Base-by-base conservation (phyloP, 768 basidiomycete genomes). In the Russula emetica region DNA sequence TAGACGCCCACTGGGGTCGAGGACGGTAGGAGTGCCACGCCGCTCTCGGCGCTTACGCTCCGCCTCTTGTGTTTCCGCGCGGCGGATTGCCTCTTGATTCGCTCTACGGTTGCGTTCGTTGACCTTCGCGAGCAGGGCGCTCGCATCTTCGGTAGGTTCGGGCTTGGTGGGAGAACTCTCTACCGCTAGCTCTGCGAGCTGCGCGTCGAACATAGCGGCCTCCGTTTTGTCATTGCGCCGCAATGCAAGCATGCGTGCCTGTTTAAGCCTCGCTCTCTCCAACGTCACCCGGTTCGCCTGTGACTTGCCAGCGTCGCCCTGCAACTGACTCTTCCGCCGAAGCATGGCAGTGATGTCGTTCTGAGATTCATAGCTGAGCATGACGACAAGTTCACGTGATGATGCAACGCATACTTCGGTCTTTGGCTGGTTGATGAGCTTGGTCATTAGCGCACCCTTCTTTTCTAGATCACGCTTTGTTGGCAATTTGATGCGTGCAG, bases 41-140 rank as follows among this genome's bases (percentile, higher is more conserved):
- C 90, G 79, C 61, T 91, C 88, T 54, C 81, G 78, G 60, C 86
- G 79, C 74, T 88, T 90, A 55, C 85, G 78, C 71, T 92, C 91
- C 9, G 80, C 76, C 69, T 86, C 85, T 38, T 78, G 77, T 38
- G 86, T 73, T 74, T 96, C 94, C 0, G 90, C 88, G 67, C 83
- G 84, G 63, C 90, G 80, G 58, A 94, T 83, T 4, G 84, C 83
- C 70, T 95, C 96, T 68, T 85, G 67, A 62, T 96, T 96, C 34
- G 88, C 87, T 72, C 83, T 87, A 61, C 90, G 82, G 73, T 98
- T 98, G 61, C 93, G 84, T 76, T 94, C 92, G 72, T 96, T 98
- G 59, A 98, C 86, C 71, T 78, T 84, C 18, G 90, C 84, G 28
- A 96, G 79, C 71, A 83, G 55, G n/a, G 74, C 74, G 42, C 70